Evolutionary conservation across 2,329 filamentous ascomycete genomes (phyloP), one percentile per base, ranked within the genome.

Genomic region (Verticillium longisporum): DNA sequence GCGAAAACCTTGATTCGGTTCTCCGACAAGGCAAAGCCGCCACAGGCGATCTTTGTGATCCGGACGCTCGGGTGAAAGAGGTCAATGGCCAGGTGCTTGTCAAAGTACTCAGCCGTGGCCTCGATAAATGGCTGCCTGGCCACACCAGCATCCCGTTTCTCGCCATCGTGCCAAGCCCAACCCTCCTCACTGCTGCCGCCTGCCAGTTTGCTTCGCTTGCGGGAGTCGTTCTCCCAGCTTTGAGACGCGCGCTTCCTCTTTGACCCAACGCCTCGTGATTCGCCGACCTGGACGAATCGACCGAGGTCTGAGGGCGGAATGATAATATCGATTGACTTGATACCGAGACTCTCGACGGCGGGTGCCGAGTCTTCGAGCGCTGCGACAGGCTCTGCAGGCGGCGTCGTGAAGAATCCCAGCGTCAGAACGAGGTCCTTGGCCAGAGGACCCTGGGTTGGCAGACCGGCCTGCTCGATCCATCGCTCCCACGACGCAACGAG

Each of bases 11-110:
- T 86, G 21, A 86, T 58, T 33, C 81, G 74, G 11, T 73, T 78
- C 63, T 84, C 82, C 0, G 80, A 80, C 11, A 86, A 71, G 41
- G 81, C 79, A 61, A 86, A 87, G 0, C 82, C 83, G 0, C 78
- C 80, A 62, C 83, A 86, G 0, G 81, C 82, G 33, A 86, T 75
- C 63, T 83, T 82, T 11, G 73, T 73, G 31, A 86, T 70, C 1
- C 77, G 72, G 3, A 85, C 82, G n/a, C 77, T 75, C 0, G 83
- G 80, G 64, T 86, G 82, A 60, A 83, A 82, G 64, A 86, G 65
- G 66, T 86, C 76, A 14, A 87, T 69, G 0, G 79, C 82, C 5
- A 85, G 73, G 62, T 86, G 82, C n/a, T 77, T 73, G 60, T 78
- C 70, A 6, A 85, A 62, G 61, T 86, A 86, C 5, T 67, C 67